Evolutionary conservation across 2,329 filamentous ascomycete species (phyloP), one percentile per base, ranked within the genome.

Genomic region (Knufia petricola): DNA sequence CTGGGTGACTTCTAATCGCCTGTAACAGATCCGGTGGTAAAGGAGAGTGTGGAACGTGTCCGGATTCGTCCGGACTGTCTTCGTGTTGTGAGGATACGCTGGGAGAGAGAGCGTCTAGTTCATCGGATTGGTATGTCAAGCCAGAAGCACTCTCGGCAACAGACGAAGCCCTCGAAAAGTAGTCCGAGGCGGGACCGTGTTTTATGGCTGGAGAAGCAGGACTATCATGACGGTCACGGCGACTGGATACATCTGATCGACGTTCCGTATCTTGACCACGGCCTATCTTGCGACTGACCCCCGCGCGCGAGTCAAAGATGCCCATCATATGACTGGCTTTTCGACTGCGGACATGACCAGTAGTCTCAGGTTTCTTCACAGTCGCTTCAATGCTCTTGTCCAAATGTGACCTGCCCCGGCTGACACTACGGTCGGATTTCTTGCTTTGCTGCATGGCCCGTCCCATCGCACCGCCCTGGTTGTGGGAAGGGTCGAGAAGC

Each of bases 251-350:
- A 41, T 28, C 20, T 9, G 10, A 7, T 17, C 7, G 10, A 12
- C 26, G 15, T 20, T 26, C 40, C 9, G 28, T 17, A 17, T 44
- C 41, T 19, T 31, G 41, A 19, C 41, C 32, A 8, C 17, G 23
- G 13, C 32, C 41, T n/a, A 32, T 8, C n/a, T 31, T 44, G 10
- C 41, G 24, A 10, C 6, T 15, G 9, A 19, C 23, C 8, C 32
- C 41, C 4, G 24, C 2, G 24, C 41, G 41, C 38, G 55, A 49
- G 36, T 79, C 79, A 65, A 82, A 83, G 4, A 83, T 65, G 10
- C 79, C 77, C 46, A 83, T 65, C 57, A 79, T 81, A 58, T 82
- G 79, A 59, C 78, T 81, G 36, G 79, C 77, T 63, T 83, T 83
- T 49, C 79, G 72, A 61, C 78, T 82, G 51, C 79, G 72, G 39